Base-by-base conservation (phyloP, 768 basidiomycete species). In the Austroboletus eburneus region DNA sequence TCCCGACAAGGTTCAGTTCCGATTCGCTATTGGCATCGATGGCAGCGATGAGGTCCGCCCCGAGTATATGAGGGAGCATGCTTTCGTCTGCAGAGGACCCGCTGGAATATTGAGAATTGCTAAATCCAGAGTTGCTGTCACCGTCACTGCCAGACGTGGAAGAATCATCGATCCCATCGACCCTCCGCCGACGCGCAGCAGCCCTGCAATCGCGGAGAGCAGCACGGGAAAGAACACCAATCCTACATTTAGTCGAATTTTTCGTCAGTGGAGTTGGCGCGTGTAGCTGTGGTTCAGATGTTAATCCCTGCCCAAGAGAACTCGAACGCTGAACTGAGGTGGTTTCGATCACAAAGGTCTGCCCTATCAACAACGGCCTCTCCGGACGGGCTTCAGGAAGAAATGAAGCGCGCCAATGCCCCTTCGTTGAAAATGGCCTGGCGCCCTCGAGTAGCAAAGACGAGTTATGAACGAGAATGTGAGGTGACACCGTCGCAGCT, bases 1-100 rank as follows among this genome's bases (percentile, higher is more conserved):
- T 7, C 21, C 18, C 29, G 20, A 22, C 29, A 21, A 58, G 45
- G 30, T 58, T 56, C 6, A 64, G 27, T 12, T 23, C 62, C 2
- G 56, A 52, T 33, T 61, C 60, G 49, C 56, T 61, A 20, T 62
- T 61, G 29, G 61, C 52, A 32, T 62, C 56, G 25, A 62, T 52
- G 4, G 60, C 60, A 5, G 62, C 60, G 12, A 62, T 55, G 25
- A 62, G 62, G 30, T 61, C 62, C 13, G 58, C 39, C 17, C 61
- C 60, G 2, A 62, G 60, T 14, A 61, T 61, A 20, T 48, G 53
- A 35, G 60, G 60, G 14, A 61, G 51, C 39, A 61, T 50, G 24
- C 18, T 41, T 45, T 50, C 56, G 27, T 58, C 51, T 5, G 36
- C 42, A 9, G 56, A 62, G 29, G 62, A 56, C 17, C 41, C 56